Conservation (phyloP, 2,329 filamentous ascomycete genomes). For the Diaporthe vaccinii region DNA sequence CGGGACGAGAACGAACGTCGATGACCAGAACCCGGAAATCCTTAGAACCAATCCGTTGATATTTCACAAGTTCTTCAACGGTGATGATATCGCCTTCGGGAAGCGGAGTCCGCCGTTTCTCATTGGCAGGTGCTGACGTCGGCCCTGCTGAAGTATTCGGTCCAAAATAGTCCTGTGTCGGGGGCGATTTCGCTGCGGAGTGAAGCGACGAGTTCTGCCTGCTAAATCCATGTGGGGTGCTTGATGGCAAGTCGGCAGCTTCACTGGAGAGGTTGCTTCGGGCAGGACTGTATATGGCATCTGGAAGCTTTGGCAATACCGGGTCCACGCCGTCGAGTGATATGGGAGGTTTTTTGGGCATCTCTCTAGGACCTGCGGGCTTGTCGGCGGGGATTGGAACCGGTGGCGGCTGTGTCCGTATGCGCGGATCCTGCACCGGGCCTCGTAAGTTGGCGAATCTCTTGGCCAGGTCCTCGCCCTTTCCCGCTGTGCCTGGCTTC, state of each 20-base stretch:
- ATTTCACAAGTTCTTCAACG: constrained; percentile 78
- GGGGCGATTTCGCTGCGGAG: constrained; percentile 38
- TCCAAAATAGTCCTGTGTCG: constrained; percentile 52
- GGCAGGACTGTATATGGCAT: constrained; percentile 84
- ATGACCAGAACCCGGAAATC: constrained; percentile 81
- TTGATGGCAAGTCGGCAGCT: constrained; percentile 74
- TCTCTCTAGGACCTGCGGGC: constrained; percentile 53
- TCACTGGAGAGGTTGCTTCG: constrained; percentile 77
- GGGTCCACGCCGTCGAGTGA: constrained; percentile 66
- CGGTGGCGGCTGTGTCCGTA: constrained; percentile 62
- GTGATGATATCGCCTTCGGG: constrained; percentile 71
- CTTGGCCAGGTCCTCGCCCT: constrained; percentile 63
- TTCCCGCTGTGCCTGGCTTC: constrained; percentile 49
- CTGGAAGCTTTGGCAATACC: constrained; percentile 77
- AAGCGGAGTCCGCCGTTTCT: constrained; percentile 62
- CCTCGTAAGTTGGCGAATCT: constrained; percentile 71
- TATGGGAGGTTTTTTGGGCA: constrained; percentile 63
- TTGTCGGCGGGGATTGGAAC: constrained; percentile 45
- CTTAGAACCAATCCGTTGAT: constrained; percentile 68
- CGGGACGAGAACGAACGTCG: constrained; percentile 83
- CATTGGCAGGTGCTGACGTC: constrained; percentile 39
- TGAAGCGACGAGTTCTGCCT: constrained; percentile 66
- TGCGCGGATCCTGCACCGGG: constrained; percentile 65
- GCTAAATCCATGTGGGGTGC: constrained; percentile 73
- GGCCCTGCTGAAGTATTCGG: neutral